Base-by-base conservation (phyloP, 176 grass and related monocot genomes). In the Cenchrus fungigraminus region DNA sequence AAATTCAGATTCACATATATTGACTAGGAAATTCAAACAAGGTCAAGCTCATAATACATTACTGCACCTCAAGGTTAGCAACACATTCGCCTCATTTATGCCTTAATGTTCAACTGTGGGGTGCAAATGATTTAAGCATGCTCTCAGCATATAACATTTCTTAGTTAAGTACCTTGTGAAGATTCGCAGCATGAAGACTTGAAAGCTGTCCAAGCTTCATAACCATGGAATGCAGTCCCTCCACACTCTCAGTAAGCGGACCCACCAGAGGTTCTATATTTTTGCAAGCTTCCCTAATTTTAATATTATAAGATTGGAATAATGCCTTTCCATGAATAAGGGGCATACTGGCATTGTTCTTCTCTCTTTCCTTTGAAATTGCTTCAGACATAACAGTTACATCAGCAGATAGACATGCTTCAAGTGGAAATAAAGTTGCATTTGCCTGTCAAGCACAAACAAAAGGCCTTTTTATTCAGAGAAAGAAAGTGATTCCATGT, bases 141-240 rank as follows among this genome's bases (percentile, higher is more conserved):
- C 15, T 53, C 51, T 68, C 60, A 67, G 50, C 72, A 63, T 70
- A 69, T 58, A 55, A 9, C 20, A 76, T 89, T 40, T 51, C 40
- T 58, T 85, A 86, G 74, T 66, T 77, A 82, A 69, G 59, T 89
- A 98, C 95, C 91, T 95, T 95, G 72, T 95, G 95, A 85, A 98
- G 93, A 82, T 92, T 98, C 68, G 93, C 93, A 73, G 95, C 89
- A 91, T 98, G 95, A 61, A 98, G 83, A 86, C 91, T 95, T 64
- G 95, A 95, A 84, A 89, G 62, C 25, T 90, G 93, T 69, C 92
- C 95, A 77, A 98, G 95, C 80, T 90, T 98, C 61, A 85, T 95
- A 78, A 98, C 68, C 78, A 93, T 91, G 67, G 87, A 89, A 82
- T 98, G 95, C 68, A 98, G 67, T 79, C 93, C 89, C 81, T 89